Percentiles rank a stretch among this genome's conserved stretches.
phyloP scores from a whole-genome alignment of 129 eudicot genomes.

The Ambrosia artemisiifolia region DNA sequence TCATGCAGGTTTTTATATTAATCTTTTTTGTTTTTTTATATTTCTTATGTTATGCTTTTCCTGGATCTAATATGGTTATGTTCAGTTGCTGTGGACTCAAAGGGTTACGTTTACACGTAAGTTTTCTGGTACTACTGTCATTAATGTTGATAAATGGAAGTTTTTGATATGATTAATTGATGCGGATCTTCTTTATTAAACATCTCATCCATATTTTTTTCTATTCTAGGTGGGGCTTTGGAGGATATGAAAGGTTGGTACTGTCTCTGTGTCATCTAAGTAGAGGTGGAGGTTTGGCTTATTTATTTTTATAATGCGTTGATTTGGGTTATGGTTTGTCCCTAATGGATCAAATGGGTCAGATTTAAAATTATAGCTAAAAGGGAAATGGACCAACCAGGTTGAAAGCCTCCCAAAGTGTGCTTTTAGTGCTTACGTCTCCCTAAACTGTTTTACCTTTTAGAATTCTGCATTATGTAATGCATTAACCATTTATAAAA shows the following conservation, averaged over 20 bases:
- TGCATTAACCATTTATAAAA: not conserved
- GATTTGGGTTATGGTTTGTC: not conserved
- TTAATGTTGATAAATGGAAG: not conserved
- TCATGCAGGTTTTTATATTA: conserved; percentile 65
- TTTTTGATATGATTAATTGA: conserved; percentile 19
- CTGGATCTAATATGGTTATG: conserved; percentile 16
- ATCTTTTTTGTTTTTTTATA: not conserved
- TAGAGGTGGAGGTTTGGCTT: not conserved
- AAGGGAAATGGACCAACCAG: not conserved
- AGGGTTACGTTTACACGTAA: conserved; percentile 96
- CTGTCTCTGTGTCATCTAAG: not conserved
- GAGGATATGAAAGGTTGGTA: conserved; percentile 95
- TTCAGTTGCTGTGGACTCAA: conserved; percentile 90
- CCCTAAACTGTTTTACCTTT: not conserved
- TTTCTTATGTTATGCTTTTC: not conserved
- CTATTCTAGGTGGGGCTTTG: conserved; percentile 80
- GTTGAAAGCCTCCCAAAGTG: not conserved
- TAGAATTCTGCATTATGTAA: not conserved
- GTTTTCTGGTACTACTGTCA: conserved; percentile 23
- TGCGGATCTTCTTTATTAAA: too few species aligned
- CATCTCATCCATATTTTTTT: not conserved
- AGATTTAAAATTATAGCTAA: not conserved
- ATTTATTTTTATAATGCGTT: not conserved
- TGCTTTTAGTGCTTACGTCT: not conserved
- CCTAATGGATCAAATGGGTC: not conserved